Percentiles rank a stretch among this genome's conserved stretches.
phyloP scores from a whole-genome alignment of 1,284 basidiomycete species.

The Bondarzewia mesenterica region DNA sequence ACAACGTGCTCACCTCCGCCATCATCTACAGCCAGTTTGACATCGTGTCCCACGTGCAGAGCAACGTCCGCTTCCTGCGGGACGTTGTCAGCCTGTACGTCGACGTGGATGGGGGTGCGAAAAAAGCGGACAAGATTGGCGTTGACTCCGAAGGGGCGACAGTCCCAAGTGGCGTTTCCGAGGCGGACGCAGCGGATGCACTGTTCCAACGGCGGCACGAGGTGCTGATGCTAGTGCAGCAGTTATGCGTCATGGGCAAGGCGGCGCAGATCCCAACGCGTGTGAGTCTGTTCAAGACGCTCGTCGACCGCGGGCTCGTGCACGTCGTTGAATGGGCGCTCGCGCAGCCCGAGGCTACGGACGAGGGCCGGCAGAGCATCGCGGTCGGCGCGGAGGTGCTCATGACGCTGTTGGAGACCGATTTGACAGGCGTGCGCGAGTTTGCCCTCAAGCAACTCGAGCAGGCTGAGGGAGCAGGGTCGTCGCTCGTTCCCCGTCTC shows the following conservation, averaged over 20 bases:
- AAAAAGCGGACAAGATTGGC: constrained; percentile 17
- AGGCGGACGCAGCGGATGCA: not conserved
- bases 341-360: constrained; percentile 27
- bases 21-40: constrained; percentile 99
- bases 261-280: constrained; percentile 88
- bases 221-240: constrained; percentile 83
- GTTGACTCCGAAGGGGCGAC: constrained; percentile 31
- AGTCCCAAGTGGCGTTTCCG: not conserved
- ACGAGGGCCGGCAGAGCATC: constrained; percentile 46
- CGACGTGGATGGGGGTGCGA: constrained; percentile 50
- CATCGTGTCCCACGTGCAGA: constrained; percentile 87
- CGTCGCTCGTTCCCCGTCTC: constrained; percentile 71
- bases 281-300: constrained; percentile 80
- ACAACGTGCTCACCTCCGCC: constrained; percentile 94
- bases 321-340: constrained; percentile 91
- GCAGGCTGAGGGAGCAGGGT: constrained; percentile 54
- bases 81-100: constrained; percentile 78
- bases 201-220: constrained; percentile 44
- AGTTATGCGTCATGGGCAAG: constrained; percentile 93
- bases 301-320: constrained; percentile 85
- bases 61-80: constrained; percentile 67
- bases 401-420: constrained; percentile 85
- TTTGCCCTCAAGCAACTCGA: constrained; percentile 80
- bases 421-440: constrained; percentile 78
- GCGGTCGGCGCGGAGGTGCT: constrained; percentile 86